Percentiles rank a stretch among this genome's conserved stretches.
Conservation (phyloP, 257 asterid genomes). For the Craterostigma plantagineum region DNA sequence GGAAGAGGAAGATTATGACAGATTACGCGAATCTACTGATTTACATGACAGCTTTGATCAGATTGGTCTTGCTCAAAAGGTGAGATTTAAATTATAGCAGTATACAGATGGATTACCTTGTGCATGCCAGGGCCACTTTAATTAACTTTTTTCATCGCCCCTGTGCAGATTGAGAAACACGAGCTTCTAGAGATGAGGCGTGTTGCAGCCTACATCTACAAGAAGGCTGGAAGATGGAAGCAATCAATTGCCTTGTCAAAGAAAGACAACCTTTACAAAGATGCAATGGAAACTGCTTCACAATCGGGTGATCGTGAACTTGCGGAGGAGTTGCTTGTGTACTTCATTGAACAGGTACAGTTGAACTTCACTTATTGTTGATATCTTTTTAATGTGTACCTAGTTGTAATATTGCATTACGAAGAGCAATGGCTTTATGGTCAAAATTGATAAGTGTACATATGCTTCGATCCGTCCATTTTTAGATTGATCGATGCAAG, state of each 20-base stretch:
- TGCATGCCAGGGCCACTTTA: not conserved
- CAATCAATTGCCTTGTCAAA: slow-evolving; percentile 90
- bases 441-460: not conserved
- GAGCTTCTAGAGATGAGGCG: slow-evolving; percentile 99
- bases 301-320: slow-evolving; percentile 99
- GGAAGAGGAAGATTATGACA: slow-evolving; percentile 96
- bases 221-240: slow-evolving; percentile 99
- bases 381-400: not conserved
- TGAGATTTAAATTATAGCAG: slow-evolving; percentile 13
- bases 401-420: not conserved
- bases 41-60: slow-evolving; percentile 93
- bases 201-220: slow-evolving; percentile 95
- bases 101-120: slow-evolving; percentile 1
- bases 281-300: slow-evolving; percentile 99
- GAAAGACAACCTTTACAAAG: slow-evolving; percentile 91
- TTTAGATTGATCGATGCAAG: too few species aligned
- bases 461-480: too few species aligned
- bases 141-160: slow-evolving; percentile 5
- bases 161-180: slow-evolving; percentile 83
- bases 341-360: slow-evolving; percentile 83
- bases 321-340: slow-evolving; percentile 96
- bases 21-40: slow-evolving; percentile 89
- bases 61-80: slow-evolving; percentile 99
- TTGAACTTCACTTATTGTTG: slow-evolving; percentile 1
- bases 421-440: not conserved